These are phyloP conservation scores for Neofusicoccum ribis DNA, from an alignment of 2,329 filamentous ascomycete species.

Conservation along the genomic window DNA sequence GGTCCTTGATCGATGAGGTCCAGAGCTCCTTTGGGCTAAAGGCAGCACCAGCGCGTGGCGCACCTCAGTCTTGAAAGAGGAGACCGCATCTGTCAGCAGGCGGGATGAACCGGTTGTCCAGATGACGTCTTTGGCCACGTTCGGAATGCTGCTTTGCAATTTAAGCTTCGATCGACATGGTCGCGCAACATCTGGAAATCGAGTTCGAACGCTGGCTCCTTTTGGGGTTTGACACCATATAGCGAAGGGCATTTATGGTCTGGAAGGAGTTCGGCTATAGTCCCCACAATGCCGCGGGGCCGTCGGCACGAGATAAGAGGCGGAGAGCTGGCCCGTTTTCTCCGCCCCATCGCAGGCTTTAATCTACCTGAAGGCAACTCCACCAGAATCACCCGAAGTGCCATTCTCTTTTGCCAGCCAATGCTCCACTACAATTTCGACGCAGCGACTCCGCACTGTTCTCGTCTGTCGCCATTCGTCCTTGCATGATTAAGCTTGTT, in stretches of 20 bases:
- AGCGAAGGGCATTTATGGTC: background rate
- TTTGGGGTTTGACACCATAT: background rate
- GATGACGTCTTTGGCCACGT: background rate
- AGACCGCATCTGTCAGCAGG: background rate
- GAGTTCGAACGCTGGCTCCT: background rate
- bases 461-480: background rate
- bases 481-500: constrained; percentile 7
- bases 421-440: background rate
- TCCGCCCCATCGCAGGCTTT: constrained; percentile 1
- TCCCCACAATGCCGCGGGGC: background rate
- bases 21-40: background rate
- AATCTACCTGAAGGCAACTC: constrained; percentile 11
- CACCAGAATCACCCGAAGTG: background rate
- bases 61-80: background rate
- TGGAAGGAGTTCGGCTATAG: background rate
- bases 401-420: background rate
- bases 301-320: constrained; percentile 7
- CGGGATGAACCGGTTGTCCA: background rate
- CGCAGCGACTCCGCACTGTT: background rate
- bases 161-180: background rate
- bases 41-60: too few relatives aligned
- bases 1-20: background rate
- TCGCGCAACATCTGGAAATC: background rate
- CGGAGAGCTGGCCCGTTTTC: constrained; percentile 14
- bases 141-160: background rate